Base-by-base conservation (phyloP, 139 green algal genomes). In the Picochlorum sp. region DNA sequence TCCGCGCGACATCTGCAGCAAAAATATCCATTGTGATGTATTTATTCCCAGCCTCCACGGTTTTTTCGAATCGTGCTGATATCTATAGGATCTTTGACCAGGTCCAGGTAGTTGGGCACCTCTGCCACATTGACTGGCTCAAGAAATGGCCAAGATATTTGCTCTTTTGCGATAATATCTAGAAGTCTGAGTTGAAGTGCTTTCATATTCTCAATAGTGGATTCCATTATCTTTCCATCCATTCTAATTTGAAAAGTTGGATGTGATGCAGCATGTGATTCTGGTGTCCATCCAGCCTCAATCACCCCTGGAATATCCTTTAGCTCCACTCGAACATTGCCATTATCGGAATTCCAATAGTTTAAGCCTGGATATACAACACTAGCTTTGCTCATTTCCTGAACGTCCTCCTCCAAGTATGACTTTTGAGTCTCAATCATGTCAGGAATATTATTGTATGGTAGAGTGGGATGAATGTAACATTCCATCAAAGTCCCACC, bases 401-500 rank as follows among this genome's bases (percentile, higher is more conserved):
- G 70, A 26, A 96, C 82, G 38, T 70, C 74, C 2, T 41, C 50
- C 23, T 91, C 83, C 52, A 96, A 66, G 3, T 72, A 76, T 15
- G 75, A 67, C 11, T 77, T 63, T 76, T 96, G 89, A 51, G 66
- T 41, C 5, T 28, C 41, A 26, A 82, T 16, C 69, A 78, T 77
- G 20, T 23, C 41, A 38, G 69, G 69, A 74, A 91, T 63, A 18
- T 77, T 51, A 13, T 79, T 81, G 76, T 87, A 92, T 4, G 83
- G 81, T 13, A 96, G 49, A 44, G 77, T 70, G 23, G 72, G 70
- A 64, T 91, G 66, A 31, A 99, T 81, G 6, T 77, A 63, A 62
- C 86, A 95, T 81, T 98, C 92, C 93, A 99, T 99, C 2, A 99
- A 83, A 28, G 93, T 99, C 34, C 92, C 93, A 6, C 93, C 94